Evolutionary conservation across 2,329 filamentous ascomycete genomes (phyloP), one percentile per base, ranked within the genome.

Genomic region (Xylariales sp.): DNA sequence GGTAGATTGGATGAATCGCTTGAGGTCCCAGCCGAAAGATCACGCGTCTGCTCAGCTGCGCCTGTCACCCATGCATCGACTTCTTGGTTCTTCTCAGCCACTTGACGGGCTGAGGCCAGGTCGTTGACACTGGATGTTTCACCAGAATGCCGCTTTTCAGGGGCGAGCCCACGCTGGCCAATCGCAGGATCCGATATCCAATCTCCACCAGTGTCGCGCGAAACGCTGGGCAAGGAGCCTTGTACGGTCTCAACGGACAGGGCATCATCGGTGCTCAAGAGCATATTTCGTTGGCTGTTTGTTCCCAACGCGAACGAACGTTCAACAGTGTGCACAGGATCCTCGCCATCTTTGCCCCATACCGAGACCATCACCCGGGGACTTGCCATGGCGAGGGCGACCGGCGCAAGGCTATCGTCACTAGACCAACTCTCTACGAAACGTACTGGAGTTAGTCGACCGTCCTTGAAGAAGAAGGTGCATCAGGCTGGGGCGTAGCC

Each of bases 321-420:
- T 45, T 71, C 69, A 25, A 67, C 48, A 5, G 64, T 58, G 37
- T 65, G 66, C 10, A 65, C 51, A 1, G 60, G 58, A 16, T 52
- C 45, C 32, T 54, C 46, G 42, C 56, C 52, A 38, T 66, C 72
- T 46, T 64, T 66, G 33, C 69, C 73, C 71, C 73, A 80, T 47
- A 75, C 61, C 1, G 76, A 80, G 35, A 80, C 72, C 5, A 70
- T 77, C 15, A 80, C 72, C 20, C 68, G 68, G 5, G 76, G 76
- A 51, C 76, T 79, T 22, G 64, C 57, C 68, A 74, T 74, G 40
- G 60, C 52, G 37, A 63, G 51, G 7, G 62, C 52, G 32, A 59
- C 57, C 3, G 65, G 61, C 4, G 59, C 65, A 25, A 67, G 51
- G 31, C 64, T 66, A 53, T 74, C 74, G 52, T 76, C 73, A 45